phyloP scores from a whole-genome alignment of 1,284 basidiomycete species.

The Heterobasidion irregulare region DNA sequence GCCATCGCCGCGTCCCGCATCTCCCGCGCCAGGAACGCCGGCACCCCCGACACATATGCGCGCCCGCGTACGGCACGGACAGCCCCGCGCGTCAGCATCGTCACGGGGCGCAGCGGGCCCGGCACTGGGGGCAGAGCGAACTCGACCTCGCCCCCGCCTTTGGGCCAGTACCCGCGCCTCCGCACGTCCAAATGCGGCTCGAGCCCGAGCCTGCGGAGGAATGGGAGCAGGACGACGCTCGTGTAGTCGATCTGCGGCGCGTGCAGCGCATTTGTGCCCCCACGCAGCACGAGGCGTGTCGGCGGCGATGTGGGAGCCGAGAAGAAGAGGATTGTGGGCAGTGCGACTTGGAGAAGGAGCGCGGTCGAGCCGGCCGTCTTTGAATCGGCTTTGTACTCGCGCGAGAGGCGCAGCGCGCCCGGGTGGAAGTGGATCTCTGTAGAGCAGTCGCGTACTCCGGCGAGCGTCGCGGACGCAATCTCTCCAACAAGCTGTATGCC shows the following conservation, averaged over 20 bases:
- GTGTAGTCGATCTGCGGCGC: slow-evolving; percentile 71
- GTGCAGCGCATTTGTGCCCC: slow-evolving; percentile 60
- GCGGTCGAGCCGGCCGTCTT: slow-evolving; percentile 63
- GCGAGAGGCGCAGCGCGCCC: slow-evolving; percentile 31
- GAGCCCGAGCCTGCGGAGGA: slow-evolving; percentile 43
- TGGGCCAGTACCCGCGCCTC: slow-evolving; percentile 59
- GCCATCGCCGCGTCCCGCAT: slow-evolving; percentile 44
- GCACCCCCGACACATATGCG: slow-evolving; percentile 56
- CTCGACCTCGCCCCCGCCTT: slow-evolving; percentile 54
- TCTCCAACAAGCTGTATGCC: slow-evolving; percentile 55
- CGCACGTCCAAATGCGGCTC: slow-evolving; percentile 34
- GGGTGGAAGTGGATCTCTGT: slow-evolving; percentile 44
- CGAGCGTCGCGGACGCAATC: slow-evolving; percentile 43
- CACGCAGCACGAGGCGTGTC: slow-evolving; percentile 44
- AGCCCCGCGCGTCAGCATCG: slow-evolving; percentile 42
- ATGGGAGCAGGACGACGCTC: slow-evolving; percentile 54
- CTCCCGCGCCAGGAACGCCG: slow-evolving; percentile 36
- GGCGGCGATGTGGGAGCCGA: slow-evolving; percentile 10
- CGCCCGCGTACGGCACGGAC: slow-evolving; percentile 42
- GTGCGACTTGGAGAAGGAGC: slow-evolving; percentile 60
- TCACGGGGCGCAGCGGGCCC: slow-evolving; percentile 36
- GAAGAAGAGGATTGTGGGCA: slow-evolving; percentile 55
- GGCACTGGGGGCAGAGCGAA: slow-evolving; percentile 32
- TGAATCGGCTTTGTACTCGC: slow-evolving; percentile 46
- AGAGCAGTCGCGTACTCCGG: slow-evolving; percentile 44